Base-by-base conservation (phyloP, 176 grass and related monocot genomes). In the Oryza officinalis region DNA sequence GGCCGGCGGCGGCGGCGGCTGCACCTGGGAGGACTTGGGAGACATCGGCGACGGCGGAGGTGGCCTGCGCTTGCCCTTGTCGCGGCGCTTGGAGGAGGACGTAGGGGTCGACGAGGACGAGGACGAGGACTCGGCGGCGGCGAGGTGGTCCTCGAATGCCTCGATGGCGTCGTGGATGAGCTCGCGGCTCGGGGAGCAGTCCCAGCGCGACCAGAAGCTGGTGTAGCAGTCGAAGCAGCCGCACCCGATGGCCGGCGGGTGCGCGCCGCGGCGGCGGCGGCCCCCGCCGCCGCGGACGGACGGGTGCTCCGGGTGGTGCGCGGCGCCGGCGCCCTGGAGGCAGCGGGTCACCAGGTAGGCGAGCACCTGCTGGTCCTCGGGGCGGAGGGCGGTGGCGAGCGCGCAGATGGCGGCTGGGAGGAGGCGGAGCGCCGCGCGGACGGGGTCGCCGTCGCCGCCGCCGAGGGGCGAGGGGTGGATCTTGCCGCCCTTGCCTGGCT, bases 141-240 rank as follows among this genome's bases (percentile, higher is more conserved):
- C 63, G 32, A 86, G 77, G 80, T 92, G 87, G 33, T 89, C 84
- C 71, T 92, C 91, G 91, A 84, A 87, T 43, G 91, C 87, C 22
- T 84, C 80, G 38, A 89, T 80, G 61, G 61, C 91, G 57, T 63
- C 84, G 71, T 78, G 80, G 76, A 92, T 92, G 76, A 80, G 76
- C 76, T 89, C 71, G 71, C 87, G 81, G 66, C 86, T 46, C 44
- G 91, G 81, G 23, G 91, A 92, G 84, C 84, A 47, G 65, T 84
- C 77, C 91, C 87, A 89, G 8, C 87, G 84, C 9, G 80, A 81
- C 91, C 91, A 89, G 76, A 92, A 92, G 75, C 86, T 92, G 69
- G 30, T 74, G 69, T 92, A 92, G 83, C 90, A 92, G 50, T 92
- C 83, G 86, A 92, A 88, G 86, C 90, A 92, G 5, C 70, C 79